phyloP scores from a whole-genome alignment of 192 early-diverging fungal species.

The Lobosporangium transversale region DNA sequence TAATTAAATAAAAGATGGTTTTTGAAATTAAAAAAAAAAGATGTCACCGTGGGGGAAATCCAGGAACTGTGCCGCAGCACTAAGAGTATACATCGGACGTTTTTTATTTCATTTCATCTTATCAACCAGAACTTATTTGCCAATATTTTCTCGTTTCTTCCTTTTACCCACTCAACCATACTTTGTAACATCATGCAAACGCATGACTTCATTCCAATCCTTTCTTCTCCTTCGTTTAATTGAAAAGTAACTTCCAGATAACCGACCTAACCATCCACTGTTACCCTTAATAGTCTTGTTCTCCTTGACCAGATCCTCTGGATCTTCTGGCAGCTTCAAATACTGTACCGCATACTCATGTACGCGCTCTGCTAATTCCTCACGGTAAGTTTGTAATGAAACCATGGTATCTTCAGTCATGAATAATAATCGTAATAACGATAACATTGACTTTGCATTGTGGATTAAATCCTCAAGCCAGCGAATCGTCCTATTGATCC shows the following conservation, averaged over 20 bases:
- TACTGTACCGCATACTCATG: constrained; percentile 44
- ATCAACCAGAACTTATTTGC: too few species aligned
- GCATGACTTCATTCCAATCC: constrained; percentile 58
- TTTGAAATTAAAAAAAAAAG: too few species aligned
- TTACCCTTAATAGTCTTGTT: constrained; percentile 37
- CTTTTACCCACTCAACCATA: constrained; percentile 27
- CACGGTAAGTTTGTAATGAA: constrained; percentile 26
- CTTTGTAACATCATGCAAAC: constrained; percentile 48
- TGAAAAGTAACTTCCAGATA: constrained; percentile 53
- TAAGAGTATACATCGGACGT: too few species aligned
- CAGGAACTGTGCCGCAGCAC: too few species aligned
- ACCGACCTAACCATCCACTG: constrained; percentile 37
- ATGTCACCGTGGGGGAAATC: too few species aligned
- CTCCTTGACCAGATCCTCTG: constrained; percentile 48
- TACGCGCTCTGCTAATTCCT: constrained; percentile 30
- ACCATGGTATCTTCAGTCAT: constrained; percentile 42
- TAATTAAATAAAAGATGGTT: too few species aligned
- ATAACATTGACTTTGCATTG: constrained; percentile 45
- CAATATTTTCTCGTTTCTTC: too few species aligned
- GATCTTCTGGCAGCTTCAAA: constrained; percentile 50
- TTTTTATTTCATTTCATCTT: too few species aligned
- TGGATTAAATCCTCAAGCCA: constrained; percentile 55
- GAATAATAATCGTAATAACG: constrained; percentile 34
- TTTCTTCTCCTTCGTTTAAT: constrained; percentile 57
- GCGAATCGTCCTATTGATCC: constrained; percentile 33